Evolutionary conservation across 2,329 filamentous ascomycete species (phyloP).

Genomic region (Claviceps spartinae): DNA sequence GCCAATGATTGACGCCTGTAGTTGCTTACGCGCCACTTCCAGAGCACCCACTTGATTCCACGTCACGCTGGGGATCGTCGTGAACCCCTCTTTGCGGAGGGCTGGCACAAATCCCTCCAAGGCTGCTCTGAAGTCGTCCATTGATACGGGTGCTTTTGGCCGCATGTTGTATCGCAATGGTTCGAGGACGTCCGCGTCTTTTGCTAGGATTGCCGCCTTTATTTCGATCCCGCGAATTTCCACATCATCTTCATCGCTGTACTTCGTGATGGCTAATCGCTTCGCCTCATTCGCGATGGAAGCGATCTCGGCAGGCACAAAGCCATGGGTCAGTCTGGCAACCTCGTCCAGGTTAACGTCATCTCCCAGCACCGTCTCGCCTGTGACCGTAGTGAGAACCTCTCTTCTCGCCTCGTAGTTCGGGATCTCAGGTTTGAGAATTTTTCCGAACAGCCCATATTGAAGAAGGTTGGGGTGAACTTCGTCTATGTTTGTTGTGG

Average conservation of each 20-base stretch:
- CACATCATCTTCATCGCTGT: conserved; percentile 16
- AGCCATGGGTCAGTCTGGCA: conserved; percentile 78
- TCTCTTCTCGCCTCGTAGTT: conserved; percentile 63
- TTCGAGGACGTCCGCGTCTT: not conserved
- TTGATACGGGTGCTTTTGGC: conserved; percentile 8
- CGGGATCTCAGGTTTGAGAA: conserved; percentile 79
- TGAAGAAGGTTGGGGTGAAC: conserved; percentile 66
- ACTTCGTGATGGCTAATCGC: conserved; percentile 21
- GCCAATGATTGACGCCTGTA: conserved; percentile 75
- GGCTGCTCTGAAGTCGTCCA: conserved; percentile 55
- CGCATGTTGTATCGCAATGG: not conserved
- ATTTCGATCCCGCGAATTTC: conserved; percentile 5
- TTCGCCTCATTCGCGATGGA: conserved; percentile 39
- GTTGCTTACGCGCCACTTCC: conserved; percentile 61
- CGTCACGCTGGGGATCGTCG: conserved; percentile 82
- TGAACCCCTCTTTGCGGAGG: conserved; percentile 82
- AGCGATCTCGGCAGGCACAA: conserved; percentile 80
- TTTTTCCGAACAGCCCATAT: conserved; percentile 66
- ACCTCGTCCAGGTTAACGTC: conserved; percentile 62
- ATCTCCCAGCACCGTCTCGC: conserved; percentile 47
- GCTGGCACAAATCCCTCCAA: conserved; percentile 41
- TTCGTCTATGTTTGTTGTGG: conserved; percentile 78
- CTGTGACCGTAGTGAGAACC: conserved; percentile 63
- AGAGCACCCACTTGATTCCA: conserved; percentile 90
- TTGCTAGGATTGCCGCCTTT: conserved; percentile 1